Conservation (phyloP, 345 rosid species). For the Sonneratia caseolaris region DNA sequence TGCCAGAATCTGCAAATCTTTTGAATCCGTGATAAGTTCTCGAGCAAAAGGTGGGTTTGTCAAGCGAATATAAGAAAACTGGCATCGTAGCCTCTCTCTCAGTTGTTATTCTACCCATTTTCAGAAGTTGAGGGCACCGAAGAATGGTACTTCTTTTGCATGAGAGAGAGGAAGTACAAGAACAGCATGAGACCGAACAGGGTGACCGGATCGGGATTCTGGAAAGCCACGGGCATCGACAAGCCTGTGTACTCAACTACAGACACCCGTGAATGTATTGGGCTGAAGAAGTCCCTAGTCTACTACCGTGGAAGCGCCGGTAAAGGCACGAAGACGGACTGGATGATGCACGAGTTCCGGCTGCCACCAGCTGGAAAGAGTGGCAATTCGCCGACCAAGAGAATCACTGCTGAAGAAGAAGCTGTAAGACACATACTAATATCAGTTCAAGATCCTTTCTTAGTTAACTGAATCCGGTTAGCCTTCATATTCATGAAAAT, state of each 20-base stretch:
- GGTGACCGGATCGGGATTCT: slow-evolving; percentile 21
- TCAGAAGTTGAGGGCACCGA: slow-evolving; percentile 8
- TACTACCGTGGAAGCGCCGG: slow-evolving; percentile 19
- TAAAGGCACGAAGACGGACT: slow-evolving; percentile 19
- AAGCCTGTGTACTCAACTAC: slow-evolving; percentile 10
- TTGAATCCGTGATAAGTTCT: too few species aligned
- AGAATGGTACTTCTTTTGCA: slow-evolving; percentile 20
- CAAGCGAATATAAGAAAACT: too few species aligned
- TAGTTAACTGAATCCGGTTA: too few species aligned
- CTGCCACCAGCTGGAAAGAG: slow-evolving; percentile 8
- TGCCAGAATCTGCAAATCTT: too few species aligned
- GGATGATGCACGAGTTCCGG: slow-evolving; percentile 27
- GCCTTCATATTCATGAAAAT: too few species aligned
- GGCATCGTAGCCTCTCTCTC: too few species aligned
- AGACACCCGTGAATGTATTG: slow-evolving; percentile 9
- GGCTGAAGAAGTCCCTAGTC: slow-evolving; percentile 22
- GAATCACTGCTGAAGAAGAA: slow-evolving; percentile 4
- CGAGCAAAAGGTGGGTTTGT: too few species aligned
- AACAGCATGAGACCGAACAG: slow-evolving; percentile 21
- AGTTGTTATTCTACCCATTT: too few species aligned
- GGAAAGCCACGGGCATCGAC: slow-evolving; percentile 25
- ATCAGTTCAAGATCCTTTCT: neutral
- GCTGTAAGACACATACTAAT: slow-evolving; percentile 5
- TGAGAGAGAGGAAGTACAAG: slow-evolving; percentile 18
- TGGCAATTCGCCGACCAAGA: neutral